Evolutionary conservation across 2,329 filamentous ascomycete genomes (phyloP), one percentile per base, ranked within the genome.

Genomic region (Pseudocercospora fuligena): DNA sequence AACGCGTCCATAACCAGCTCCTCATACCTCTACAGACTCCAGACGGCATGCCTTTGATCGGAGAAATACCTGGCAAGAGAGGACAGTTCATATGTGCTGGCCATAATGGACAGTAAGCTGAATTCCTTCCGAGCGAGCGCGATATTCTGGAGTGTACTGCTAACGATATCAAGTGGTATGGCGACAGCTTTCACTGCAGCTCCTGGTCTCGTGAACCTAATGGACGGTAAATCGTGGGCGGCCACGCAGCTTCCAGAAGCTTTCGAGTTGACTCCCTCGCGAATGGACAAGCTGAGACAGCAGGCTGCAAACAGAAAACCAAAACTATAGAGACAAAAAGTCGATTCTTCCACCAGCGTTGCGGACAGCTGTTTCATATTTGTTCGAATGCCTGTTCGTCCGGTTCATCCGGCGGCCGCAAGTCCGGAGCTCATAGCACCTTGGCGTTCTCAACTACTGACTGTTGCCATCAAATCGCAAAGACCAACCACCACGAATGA

Each of bases 41-140:
- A 53, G 56, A 59, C 23, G 56, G 56, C 9, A n/a, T 59, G 56
- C 56, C 56, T 36, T 43, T 59, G 7, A 31, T 59, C 1, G 56
- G 56, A 25, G 19, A 59, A 29, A 29, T 59, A 21, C 56, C 56
- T 14, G 56, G 31, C 31, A 59, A 59, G 21, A 16, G 27, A 23
- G 56, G 56, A 14, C 56, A 59, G 11, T 59, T 29, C 16, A 43
- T 43, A 23, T 53, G 49, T 27, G 49, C 49, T 23, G 49, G 49
- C 12, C 49, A 53, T 11, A 53, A 53, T 53, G 49, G 49, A 53
- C 49, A 53, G 49, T 53, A 25, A 53, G 49, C 16, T 29, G 8
- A 12, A 16, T 27, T 8, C 25, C 7, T 9, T 53, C 3, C 23
- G 49, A 23, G 33, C 11, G 12, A 36, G 11, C 2, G 9, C 33